Evolutionary conservation across 768 basidiomycete species (phyloP).

Genomic region (Suillus plorans): DNA sequence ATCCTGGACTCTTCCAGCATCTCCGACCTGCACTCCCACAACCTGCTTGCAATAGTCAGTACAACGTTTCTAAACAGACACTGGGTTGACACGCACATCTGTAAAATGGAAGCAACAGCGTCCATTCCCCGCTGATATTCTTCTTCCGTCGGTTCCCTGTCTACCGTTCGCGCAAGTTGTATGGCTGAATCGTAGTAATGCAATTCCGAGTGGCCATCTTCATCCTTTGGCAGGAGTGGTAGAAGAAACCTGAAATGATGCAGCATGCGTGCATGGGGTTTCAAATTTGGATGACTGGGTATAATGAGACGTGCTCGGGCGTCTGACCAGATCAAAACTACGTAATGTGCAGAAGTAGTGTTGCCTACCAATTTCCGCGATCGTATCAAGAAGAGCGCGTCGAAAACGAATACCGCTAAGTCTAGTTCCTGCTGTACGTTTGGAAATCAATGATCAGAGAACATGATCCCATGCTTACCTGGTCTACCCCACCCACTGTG

Average conservation of each 20-base stretch:
- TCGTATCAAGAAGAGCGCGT: conserved; percentile 67
- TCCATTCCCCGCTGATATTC: conserved; percentile 66
- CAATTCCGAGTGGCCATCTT: conserved; percentile 63
- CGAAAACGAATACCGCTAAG: conserved; percentile 65
- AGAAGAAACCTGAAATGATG: conserved; percentile 79
- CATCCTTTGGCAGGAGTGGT: conserved; percentile 58
- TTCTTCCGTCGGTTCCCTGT: conserved; percentile 58
- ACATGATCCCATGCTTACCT: conserved; percentile 37
- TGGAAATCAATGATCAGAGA: not conserved
- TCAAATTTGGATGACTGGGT: conserved; percentile 66
- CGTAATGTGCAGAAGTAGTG: not conserved
- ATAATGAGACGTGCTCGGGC: conserved; percentile 68
- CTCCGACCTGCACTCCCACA: conserved; percentile 64
- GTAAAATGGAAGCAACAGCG: conserved; percentile 61
- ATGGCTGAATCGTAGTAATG: conserved; percentile 79
- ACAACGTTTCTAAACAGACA: not conserved
- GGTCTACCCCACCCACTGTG: conserved; percentile 79
- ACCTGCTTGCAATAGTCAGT: conserved; percentile 32
- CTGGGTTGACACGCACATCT: conserved; percentile 44
- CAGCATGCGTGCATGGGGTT: conserved; percentile 74
- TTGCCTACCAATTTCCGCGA: conserved; percentile 63
- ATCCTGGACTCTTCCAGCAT: conserved; percentile 59
- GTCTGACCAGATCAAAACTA: conserved; percentile 41
- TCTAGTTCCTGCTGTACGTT: conserved; percentile 49
- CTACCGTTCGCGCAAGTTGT: conserved; percentile 65